Conservation (phyloP, 192 early-diverging fungal genomes). For the Phlyctochytrium bullatum region DNA sequence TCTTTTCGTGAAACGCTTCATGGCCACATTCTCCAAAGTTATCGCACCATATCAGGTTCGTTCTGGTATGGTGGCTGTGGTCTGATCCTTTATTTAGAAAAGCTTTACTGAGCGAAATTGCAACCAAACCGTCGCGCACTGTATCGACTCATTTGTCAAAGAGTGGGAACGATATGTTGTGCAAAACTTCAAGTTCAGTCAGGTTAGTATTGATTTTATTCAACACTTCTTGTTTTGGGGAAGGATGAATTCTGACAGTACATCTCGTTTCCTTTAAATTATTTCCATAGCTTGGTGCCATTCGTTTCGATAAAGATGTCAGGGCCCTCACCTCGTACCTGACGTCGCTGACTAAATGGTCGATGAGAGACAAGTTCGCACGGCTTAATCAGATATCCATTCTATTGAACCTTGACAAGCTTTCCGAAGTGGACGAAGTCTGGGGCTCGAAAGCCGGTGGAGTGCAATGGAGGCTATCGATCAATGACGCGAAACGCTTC, state of each 20-base stretch:
- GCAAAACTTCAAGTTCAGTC: constrained; percentile 79
- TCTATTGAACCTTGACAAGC: constrained; percentile 74
- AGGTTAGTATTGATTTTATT: no score
- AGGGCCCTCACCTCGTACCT: constrained; percentile 56
- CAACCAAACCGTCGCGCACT: constrained; percentile 55
- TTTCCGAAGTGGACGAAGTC: constrained; percentile 70
- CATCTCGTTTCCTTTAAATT: not conserved
- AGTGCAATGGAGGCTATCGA: constrained; percentile 72
- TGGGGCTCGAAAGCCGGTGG: constrained; percentile 62
- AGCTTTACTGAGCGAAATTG: constrained; percentile 69
- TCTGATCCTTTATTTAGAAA: constrained; percentile 45
- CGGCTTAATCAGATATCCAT: constrained; percentile 82
- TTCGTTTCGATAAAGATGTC: constrained; percentile 92
- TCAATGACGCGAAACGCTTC: constrained; percentile 63
- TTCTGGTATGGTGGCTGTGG: no score
- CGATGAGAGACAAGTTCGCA: constrained; percentile 73
- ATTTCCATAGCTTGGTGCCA: constrained; percentile 70
- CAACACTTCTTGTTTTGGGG: constrained; percentile 29
- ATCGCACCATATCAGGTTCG: constrained; percentile 55
- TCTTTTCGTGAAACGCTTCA: constrained; percentile 79
- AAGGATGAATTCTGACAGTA: constrained; percentile 7
- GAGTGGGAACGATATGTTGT: constrained; percentile 89
- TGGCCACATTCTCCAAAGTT: constrained; percentile 61
- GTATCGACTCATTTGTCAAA: constrained; percentile 68
- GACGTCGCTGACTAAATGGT: constrained; percentile 46